Evolutionary conservation across 164 flowering plant species (phyloP).

Genomic region (Aristolochia californica): DNA sequence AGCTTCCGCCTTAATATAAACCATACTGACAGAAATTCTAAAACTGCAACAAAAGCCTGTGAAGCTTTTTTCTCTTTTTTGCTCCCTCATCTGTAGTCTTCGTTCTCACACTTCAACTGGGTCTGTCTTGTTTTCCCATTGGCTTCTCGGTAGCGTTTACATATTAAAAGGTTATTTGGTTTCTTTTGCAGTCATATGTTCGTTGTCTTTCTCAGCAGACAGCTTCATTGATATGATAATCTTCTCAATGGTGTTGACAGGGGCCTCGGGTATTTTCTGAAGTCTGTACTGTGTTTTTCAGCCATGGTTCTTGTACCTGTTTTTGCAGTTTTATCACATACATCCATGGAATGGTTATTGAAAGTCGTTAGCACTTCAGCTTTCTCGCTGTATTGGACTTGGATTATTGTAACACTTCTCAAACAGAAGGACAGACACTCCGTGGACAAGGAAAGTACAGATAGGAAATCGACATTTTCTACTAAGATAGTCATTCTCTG

Average conservation of each 20-base stretch:
- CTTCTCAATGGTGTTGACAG: conserved; percentile 20
- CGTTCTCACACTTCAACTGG: conserved; percentile 1
- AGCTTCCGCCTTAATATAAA: neutral
- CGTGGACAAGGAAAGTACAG: conserved; percentile 3
- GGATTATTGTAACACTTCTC: conserved; percentile 32
- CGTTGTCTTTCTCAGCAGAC: too few relatives aligned
- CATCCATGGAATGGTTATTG: conserved; percentile 24
- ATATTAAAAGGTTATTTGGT: too few relatives aligned
- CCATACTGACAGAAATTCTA: neutral
- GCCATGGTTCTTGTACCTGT: neutral
- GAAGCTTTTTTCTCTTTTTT: neutral
- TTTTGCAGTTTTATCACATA: too few relatives aligned
- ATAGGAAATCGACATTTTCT: conserved; percentile 9
- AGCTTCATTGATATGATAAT: conserved; percentile 13
- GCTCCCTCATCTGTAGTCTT: neutral
- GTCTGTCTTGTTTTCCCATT: conserved; percentile 1
- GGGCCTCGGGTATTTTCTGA: conserved; percentile 29
- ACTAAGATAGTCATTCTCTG: conserved; percentile 16
- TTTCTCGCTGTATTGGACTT: conserved; percentile 21
- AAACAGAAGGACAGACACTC: conserved; percentile 17
- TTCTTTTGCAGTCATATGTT: too few relatives aligned
- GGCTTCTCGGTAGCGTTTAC: neutral
- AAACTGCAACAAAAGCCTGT: neutral
- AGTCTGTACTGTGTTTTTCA: neutral
- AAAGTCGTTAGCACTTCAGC: conserved; percentile 19